Base-by-base conservation (phyloP, 805 yeast species). In the Candida loeiensis region DNA sequence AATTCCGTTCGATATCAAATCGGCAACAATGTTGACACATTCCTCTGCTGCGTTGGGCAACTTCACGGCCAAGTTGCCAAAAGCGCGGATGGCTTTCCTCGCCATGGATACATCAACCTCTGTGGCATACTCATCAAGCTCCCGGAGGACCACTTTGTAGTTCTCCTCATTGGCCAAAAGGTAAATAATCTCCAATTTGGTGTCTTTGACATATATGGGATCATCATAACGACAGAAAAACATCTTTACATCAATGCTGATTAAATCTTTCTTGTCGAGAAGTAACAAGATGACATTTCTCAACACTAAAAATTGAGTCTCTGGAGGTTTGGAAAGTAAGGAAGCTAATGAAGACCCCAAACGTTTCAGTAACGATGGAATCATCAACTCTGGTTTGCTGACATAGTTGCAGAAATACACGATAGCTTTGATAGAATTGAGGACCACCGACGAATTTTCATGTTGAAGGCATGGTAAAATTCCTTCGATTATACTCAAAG, bases 21-120 rank as follows among this genome's bases (percentile, higher is more conserved):
- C 80, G 26, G 76, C 51, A 6, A 90, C 59, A 1, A 79, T 76
- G 4, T 74, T 73, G 3, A 86, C 82, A 58, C 95, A 86, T 17
- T 69, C 69, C 4, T 69, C 63, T 0, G 90, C 80, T 0, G 85
- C 79, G 6, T 59, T 58, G 18, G 78, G 79, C 12, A 88, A 61
- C 53, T 86, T 87, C 19, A 89, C 79, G 0, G 96, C 95, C 15
- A 91, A 65, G 53, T 89, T 86, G 2, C 97, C 97, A 45, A 91
- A 79, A 0, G 96, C 95, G 44, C 95, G 66, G 3, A 91, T 79
- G 0, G 97, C 89, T 53, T 88, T 85, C 41, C 95, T 69, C 1
- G 90, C 86, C 82, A 89, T 87, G 43, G 84, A 83, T 17, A 81
- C 75, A 59, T 90, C 96, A 11, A 86, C 80, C 52, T 87, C 96